Evolutionary conservation across 257 asterid genomes (phyloP).

Genomic region (Solanum bulbocastanum): DNA sequence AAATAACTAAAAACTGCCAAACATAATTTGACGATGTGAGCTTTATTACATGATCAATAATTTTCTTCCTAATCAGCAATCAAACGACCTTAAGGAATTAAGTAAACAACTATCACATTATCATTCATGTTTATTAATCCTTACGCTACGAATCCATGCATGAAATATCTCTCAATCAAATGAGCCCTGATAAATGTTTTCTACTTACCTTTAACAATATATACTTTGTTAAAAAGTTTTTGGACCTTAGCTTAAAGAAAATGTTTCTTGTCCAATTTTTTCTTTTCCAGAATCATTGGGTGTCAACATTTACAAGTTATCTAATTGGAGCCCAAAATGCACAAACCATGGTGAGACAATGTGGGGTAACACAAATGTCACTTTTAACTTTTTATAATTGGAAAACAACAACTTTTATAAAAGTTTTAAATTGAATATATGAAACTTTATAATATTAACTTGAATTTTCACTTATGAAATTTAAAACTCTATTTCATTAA

Average conservation of each 20-base stretch:
- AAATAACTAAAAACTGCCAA: no score
- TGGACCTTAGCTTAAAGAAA: not conserved
- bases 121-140: no score
- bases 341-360: not conserved
- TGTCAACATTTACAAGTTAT: not conserved
- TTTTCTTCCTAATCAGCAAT: no score
- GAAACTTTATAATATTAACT: not conserved
- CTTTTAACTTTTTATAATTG: not conserved
- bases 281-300: not conserved
- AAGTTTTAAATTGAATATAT: not conserved
- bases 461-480: not conserved
- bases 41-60: no score
- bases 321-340: not conserved
- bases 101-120: not conserved
- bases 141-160: not conserved
- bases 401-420: not conserved
- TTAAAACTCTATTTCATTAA: not conserved
- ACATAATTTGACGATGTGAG: no score
- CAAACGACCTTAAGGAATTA: no score
- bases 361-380: not conserved
- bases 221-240: not conserved
- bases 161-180: not conserved
- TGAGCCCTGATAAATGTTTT: not conserved
- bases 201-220: not conserved
- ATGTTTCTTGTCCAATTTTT: not conserved